Evolutionary conservation across 805 yeast species (phyloP), one percentile per base, ranked within the genome.

Genomic region (Grigorovia jiainica): DNA sequence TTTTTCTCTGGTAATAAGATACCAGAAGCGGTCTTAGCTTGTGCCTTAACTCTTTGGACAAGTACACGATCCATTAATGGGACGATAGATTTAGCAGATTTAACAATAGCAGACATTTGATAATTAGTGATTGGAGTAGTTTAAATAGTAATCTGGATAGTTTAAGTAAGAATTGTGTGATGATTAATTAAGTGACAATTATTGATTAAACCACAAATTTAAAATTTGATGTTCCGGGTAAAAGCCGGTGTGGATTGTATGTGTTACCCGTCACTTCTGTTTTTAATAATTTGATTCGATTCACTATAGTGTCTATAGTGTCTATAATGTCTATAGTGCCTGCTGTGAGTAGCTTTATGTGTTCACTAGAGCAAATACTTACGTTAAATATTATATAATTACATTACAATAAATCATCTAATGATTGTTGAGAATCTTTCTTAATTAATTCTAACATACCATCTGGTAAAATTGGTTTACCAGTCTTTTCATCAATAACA

Each of bases 31-130:
- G 97, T 89, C 72, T 87, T 75, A 52, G 90, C 75, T 60, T 85
- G 82, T 46, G 95, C 95, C 74, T 87, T 87, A 61, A 82, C 68
- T 67, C 97, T 84, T 72, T 89, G 97, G 48, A 92, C 96, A 49
- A 92, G 78, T 47, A 92, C 90, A 70, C 98, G 83, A 79, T 92
- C 97, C 54, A 92, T 74, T 54, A 94, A 78, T 50, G 98, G 98
- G 52, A 82, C 80, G 61, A 92, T 82, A 45, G 87, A 76, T 69
- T 87, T 82, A 57, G 86, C 92, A 52, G 85, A 79, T 66, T 85
- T 87, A 62, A 83, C 68, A 13, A 27, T 27, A 27, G 31, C 31
- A 27, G 31, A 27, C 31, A 27, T 38, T n/a, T n/a, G n/a, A n/a
- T n/a, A n/a, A n/a, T n/a, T n/a, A n/a, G n/a, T n/a, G n/a, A n/a